phyloP scores from a whole-genome alignment of 306 rosid genomes.

The Sechiopsis laciniata region DNA sequence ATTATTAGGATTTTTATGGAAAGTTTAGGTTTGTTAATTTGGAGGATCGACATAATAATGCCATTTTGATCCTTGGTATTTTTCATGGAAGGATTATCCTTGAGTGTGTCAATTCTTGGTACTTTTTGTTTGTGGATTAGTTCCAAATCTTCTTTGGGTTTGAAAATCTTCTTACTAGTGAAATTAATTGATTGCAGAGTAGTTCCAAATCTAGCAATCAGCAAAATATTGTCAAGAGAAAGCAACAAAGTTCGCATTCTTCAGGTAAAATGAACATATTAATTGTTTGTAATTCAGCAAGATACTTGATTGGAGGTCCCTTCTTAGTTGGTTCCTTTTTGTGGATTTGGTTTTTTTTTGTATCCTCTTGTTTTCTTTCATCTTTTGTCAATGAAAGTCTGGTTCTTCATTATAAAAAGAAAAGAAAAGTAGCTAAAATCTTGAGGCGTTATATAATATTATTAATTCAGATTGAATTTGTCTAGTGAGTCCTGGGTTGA shows the following conservation, averaged over 20 bases:
- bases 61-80: neutral
- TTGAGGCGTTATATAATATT: neutral
- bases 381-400: too few relatives aligned
- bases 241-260: constrained; percentile 93
- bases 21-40: neutral
- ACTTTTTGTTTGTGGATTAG: neutral
- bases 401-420: neutral
- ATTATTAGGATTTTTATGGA: neutral
- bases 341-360: too few relatives aligned
- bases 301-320: neutral
- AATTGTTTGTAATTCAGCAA: neutral
- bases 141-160: neutral
- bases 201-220: constrained; percentile 93
- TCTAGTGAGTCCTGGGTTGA: neutral
- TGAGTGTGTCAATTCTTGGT: neutral
- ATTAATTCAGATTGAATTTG: neutral
- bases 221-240: constrained; percentile 80
- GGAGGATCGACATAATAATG: neutral
- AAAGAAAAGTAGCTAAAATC: neutral
- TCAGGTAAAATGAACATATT: constrained; percentile 49
- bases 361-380: too few relatives aligned
- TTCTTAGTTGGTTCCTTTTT: neutral
- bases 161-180: constrained; percentile 11
- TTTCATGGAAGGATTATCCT: neutral
- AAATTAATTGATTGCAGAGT: constrained; percentile 46